A percentile compares a stretch with the other conserved stretches of the same genome.
phyloP scores from a whole-genome alignment of 108 stramenopile species.

The Schizochytrium sp. region DNA sequence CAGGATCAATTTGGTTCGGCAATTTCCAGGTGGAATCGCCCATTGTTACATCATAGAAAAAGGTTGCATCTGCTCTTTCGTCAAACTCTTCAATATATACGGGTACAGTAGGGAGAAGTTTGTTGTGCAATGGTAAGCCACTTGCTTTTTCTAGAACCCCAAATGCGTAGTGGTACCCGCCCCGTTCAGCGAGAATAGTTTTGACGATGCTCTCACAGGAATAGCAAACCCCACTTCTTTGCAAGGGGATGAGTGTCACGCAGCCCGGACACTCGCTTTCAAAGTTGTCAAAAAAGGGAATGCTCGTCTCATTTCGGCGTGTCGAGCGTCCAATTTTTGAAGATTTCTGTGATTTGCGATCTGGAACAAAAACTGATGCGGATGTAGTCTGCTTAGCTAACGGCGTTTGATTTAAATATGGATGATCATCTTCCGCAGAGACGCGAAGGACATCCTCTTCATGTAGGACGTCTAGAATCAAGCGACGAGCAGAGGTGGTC shows the following conservation, averaged over 20 bases:
- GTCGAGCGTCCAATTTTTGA: too few species aligned
- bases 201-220: neutral
- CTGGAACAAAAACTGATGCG: too few species aligned
- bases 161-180: conserved; percentile 43
- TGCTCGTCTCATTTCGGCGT: too few species aligned
- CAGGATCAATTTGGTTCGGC: neutral
- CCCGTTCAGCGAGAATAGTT: neutral
- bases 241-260: neutral
- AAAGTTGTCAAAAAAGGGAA: neutral
- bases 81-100: conserved; percentile 46
- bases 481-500: neutral
- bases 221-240: neutral
- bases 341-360: too few species aligned
- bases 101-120: neutral
- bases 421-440: neutral
- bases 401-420: neutral
- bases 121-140: neutral
- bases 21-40: conserved; percentile 40
- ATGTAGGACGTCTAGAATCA: neutral
- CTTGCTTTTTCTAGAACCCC: conserved; percentile 10
- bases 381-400: neutral
- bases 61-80: neutral
- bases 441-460: neutral
- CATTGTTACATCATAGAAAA: neutral
- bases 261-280: conserved; percentile 19